Evolutionary conservation across 768 basidiomycete genomes (phyloP).

Genomic region (Zangia roseola): DNA sequence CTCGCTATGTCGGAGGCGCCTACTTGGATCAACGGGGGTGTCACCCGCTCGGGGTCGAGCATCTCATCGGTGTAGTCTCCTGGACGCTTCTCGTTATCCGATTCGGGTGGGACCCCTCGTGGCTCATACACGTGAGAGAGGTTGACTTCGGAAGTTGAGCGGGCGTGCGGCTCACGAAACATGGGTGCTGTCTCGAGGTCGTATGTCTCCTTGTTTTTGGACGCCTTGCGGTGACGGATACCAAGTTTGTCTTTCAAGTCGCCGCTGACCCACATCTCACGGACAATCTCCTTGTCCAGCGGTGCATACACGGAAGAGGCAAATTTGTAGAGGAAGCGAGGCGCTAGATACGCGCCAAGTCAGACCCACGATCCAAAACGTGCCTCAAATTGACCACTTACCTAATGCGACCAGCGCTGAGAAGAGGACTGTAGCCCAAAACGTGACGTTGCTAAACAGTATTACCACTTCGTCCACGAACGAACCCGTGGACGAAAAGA

Average conservation of each 20-base stretch:
- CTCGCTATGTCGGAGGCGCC: constrained; percentile 10
- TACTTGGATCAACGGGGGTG: constrained; percentile 10
- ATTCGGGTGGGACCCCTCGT: constrained; percentile 32
- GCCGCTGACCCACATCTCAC: constrained; percentile 88
- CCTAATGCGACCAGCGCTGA: constrained; percentile 71
- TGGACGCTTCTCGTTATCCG: constrained; percentile 14
- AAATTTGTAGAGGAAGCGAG: constrained; percentile 79
- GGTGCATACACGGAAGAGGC: constrained; percentile 69
- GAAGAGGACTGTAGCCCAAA: constrained; percentile 80
- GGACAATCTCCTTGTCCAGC: constrained; percentile 84
- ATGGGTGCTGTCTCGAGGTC: constrained; percentile 69
- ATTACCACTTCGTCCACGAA: constrained; percentile 73
- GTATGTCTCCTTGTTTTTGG: constrained; percentile 35
- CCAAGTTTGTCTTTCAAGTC: constrained; percentile 82
- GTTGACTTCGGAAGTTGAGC: constrained; percentile 64
- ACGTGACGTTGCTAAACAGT: constrained; percentile 75
- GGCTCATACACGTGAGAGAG: constrained; percentile 47
- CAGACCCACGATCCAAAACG: constrained; percentile 10
- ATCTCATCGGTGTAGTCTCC: neutral
- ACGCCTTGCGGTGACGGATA: constrained; percentile 59
- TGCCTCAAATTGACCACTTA: constrained; percentile 29
- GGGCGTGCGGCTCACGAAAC: constrained; percentile 61
- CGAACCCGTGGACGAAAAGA: constrained; percentile 68
- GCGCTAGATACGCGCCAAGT: constrained; percentile 47
- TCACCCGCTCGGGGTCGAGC: constrained; percentile 1